A percentile compares a stretch with the other conserved stretches of the same genome.
phyloP scores from a whole-genome alignment of 2,329 filamentous ascomycete genomes.

The Colletotrichum liaoningense region DNA sequence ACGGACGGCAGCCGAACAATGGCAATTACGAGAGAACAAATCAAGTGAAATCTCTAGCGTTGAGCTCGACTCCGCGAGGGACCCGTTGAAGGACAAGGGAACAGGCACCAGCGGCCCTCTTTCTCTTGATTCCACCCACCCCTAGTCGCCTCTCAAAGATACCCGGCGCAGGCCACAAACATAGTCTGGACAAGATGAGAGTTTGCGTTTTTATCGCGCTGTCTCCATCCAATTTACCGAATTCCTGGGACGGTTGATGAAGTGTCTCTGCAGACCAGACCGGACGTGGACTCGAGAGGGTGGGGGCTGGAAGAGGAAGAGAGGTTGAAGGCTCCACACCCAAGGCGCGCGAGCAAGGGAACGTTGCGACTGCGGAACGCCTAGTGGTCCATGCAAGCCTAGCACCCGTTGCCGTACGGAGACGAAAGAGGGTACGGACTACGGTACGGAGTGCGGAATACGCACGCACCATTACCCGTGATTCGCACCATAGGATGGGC shows the following conservation, averaged over 20 bases:
- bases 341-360: slow-evolving; percentile 3
- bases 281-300: not conserved
- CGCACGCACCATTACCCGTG: slow-evolving; percentile 24
- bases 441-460: not conserved
- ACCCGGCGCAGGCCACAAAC: not conserved
- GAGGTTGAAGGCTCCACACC: slow-evolving; percentile 6
- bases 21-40: slow-evolving; percentile 12
- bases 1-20: not conserved
- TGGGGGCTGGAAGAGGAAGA: not conserved
- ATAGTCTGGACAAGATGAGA: slow-evolving; percentile 8
- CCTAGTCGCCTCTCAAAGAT: not conserved
- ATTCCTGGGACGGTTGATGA: slow-evolving; percentile 31
- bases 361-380: slow-evolving; percentile 11
- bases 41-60: not conserved
- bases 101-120: not conserved
- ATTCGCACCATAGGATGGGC: slow-evolving; percentile 15
- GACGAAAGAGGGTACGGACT: not conserved
- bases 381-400: slow-evolving; percentile 3
- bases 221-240: slow-evolving; percentile 31
- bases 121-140: not conserved
- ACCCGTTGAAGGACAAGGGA: slow-evolving; percentile 5
- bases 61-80: slow-evolving; percentile 11
- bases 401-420: not conserved
- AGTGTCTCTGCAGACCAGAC: slow-evolving; percentile 26
- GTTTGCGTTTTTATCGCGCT: slow-evolving; percentile 2